A percentile compares a stretch with the other conserved stretches of the same genome.
Conservation (phyloP, 2,329 filamentous ascomycete genomes). For the Aspergillaceae sp. region DNA sequence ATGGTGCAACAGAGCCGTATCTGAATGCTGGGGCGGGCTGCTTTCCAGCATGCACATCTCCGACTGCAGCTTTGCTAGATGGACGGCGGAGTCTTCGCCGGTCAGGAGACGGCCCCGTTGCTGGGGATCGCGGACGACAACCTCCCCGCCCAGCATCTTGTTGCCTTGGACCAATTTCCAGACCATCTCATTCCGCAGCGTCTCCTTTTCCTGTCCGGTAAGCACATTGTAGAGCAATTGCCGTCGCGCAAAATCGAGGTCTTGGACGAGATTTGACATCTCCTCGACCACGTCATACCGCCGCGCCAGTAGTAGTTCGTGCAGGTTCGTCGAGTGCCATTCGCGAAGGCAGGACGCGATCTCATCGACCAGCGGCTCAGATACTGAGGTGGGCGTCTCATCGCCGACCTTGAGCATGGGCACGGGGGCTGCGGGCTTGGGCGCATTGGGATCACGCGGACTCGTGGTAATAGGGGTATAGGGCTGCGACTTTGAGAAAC, state of each 20-base stretch:
- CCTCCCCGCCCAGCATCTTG: slow-evolving; percentile 84
- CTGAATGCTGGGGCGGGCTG: slow-evolving; percentile 59
- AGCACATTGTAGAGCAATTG: slow-evolving; percentile 92
- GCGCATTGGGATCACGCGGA: slow-evolving; percentile 52
- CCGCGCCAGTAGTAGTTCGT: slow-evolving; percentile 75
- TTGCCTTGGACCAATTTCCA: slow-evolving; percentile 94
- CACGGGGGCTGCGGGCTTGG: slow-evolving; percentile 78
- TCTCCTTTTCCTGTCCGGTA: slow-evolving; percentile 73
- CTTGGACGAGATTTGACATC: slow-evolving; percentile 68
- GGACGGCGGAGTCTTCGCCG: slow-evolving; percentile 84
- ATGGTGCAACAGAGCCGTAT: slow-evolving; percentile 64
- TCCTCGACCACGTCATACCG: slow-evolving; percentile 75
- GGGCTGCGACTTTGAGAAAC: slow-evolving; percentile 16
- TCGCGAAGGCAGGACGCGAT: slow-evolving; percentile 93
- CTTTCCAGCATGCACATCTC: slow-evolving; percentile 90
- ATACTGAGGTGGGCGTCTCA: slow-evolving; percentile 80
- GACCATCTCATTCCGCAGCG: slow-evolving; percentile 76
- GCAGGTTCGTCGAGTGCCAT: slow-evolving; percentile 96
- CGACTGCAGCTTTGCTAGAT: slow-evolving; percentile 83
- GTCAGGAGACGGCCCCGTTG: slow-evolving; percentile 79
- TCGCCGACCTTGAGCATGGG: slow-evolving; percentile 97
- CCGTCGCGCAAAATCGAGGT: slow-evolving; percentile 75
- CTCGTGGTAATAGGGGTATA: slow-evolving; percentile 28
- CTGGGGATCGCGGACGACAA: slow-evolving; percentile 84
- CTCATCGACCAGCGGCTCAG: slow-evolving; percentile 91